Percentiles rank a stretch among this genome's conserved stretches.
These are phyloP conservation scores for Chenopodium formosanum DNA, from an alignment of 148 eudicot species.

Conservation along the genomic window DNA sequence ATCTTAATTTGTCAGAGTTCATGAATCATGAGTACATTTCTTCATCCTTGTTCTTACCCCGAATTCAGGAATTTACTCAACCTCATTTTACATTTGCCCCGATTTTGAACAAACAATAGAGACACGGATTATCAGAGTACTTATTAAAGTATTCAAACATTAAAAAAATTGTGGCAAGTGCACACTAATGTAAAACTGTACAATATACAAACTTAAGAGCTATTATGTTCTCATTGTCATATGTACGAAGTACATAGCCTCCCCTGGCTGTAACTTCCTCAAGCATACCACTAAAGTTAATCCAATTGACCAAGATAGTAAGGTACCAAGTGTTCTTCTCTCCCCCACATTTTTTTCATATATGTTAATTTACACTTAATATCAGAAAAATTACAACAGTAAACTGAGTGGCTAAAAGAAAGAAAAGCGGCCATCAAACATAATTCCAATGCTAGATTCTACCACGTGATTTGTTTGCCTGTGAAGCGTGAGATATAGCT, in stretches of 20 bases:
- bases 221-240: background rate
- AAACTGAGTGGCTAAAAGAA: background rate
- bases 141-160: background rate
- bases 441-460: constrained; percentile 19
- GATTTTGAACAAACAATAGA: no score
- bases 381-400: background rate
- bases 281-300: background rate
- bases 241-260: background rate
- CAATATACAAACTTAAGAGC: background rate
- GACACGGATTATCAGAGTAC: no score
- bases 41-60: background rate
- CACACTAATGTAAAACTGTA: background rate
- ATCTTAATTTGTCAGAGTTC: background rate
- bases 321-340: background rate
- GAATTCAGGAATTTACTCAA: no score
- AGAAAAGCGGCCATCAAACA: constrained; percentile 2
- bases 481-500: constrained; percentile 69
- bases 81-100: no score
- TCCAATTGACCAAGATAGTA: background rate
- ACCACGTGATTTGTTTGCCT: constrained; percentile 51
- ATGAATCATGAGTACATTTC: background rate
- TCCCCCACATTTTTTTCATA: background rate
- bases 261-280: background rate
- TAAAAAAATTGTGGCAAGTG: no score
- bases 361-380: background rate